phyloP scores from a whole-genome alignment of 495 filamentous ascomycete genomes.

The Schizothecium vesticola region DNA sequence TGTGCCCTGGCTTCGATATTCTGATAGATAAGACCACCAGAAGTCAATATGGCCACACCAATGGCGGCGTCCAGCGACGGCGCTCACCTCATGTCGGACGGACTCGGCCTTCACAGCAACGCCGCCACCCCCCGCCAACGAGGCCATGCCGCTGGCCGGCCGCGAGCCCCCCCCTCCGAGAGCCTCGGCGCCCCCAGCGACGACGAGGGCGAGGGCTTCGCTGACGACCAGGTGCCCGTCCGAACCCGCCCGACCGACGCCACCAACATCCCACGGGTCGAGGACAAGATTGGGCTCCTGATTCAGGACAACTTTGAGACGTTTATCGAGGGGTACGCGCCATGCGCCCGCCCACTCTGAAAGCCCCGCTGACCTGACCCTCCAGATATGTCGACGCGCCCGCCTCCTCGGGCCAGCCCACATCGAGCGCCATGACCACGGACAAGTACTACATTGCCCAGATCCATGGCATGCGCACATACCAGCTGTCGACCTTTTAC shows the following conservation, averaged over 20 bases:
- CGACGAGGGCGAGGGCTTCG: slow-evolving; percentile 54
- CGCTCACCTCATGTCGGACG: slow-evolving; percentile 42
- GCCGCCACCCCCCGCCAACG: slow-evolving; percentile 34
- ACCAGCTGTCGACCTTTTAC: slow-evolving; percentile 90
- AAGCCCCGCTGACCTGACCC: neutral
- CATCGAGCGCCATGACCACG: slow-evolving; percentile 68
- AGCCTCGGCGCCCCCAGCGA: slow-evolving; percentile 60
- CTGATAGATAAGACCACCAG: neutral
- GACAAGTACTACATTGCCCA: slow-evolving; percentile 97
- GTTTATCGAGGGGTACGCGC: slow-evolving; percentile 76
- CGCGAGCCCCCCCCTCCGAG: slow-evolving; percentile 60
- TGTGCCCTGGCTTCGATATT: neutral
- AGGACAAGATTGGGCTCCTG: slow-evolving; percentile 79
- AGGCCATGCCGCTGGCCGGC: slow-evolving; percentile 45
- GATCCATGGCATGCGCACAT: slow-evolving; percentile 81
- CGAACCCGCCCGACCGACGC: slow-evolving; percentile 56
- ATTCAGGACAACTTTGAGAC: slow-evolving; percentile 81
- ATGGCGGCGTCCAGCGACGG: slow-evolving; percentile 40
- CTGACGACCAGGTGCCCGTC: slow-evolving; percentile 50
- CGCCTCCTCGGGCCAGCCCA: slow-evolving; percentile 62
- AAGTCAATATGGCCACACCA: slow-evolving; percentile 26
- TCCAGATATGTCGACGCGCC: slow-evolving; percentile 72
- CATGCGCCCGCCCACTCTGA: neutral
- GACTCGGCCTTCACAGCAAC: slow-evolving; percentile 21
- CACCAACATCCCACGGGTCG: slow-evolving; percentile 68